phyloP scores from a whole-genome alignment of 2,329 filamentous ascomycete genomes.

The Paecilomyces sp. region DNA sequence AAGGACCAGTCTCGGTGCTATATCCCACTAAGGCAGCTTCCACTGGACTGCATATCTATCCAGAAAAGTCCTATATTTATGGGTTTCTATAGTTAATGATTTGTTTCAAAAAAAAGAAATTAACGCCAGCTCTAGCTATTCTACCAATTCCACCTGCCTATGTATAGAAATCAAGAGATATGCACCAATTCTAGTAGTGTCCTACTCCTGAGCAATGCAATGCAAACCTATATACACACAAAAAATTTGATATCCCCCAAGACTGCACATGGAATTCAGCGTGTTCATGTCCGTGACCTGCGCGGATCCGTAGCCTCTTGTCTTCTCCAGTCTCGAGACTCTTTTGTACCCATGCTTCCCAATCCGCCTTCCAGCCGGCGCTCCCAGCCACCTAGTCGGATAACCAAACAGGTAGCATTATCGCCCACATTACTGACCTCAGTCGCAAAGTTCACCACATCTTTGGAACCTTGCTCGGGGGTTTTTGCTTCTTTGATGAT shows the following conservation, averaged over 20 bases:
- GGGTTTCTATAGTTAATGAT: too few relatives aligned
- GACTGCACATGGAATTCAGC: conserved; percentile 2
- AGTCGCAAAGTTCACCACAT: conserved; percentile 79
- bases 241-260: conserved; percentile 9
- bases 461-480: conserved; percentile 73
- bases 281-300: conserved; percentile 48
- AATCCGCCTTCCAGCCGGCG: conserved; percentile 67
- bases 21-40: too few relatives aligned
- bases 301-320: conserved; percentile 77
- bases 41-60: too few relatives aligned
- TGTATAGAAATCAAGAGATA: neutral
- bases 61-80: too few relatives aligned
- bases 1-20: too few relatives aligned
- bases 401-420: conserved; percentile 58
- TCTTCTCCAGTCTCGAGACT: conserved; percentile 76
- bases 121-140: too few relatives aligned
- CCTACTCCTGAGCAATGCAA: neutral
- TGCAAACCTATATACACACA: conserved; percentile 1
- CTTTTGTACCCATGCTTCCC: conserved; percentile 84
- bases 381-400: conserved; percentile 60
- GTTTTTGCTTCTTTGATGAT: conserved; percentile 89
- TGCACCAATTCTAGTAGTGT: neutral
- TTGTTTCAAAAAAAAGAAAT: too few relatives aligned
- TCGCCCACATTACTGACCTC: conserved; percentile 65
- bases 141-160: neutral